Conservation (phyloP, 2,329 filamentous ascomycete species). For the Fusarium virguliforme region DNA sequence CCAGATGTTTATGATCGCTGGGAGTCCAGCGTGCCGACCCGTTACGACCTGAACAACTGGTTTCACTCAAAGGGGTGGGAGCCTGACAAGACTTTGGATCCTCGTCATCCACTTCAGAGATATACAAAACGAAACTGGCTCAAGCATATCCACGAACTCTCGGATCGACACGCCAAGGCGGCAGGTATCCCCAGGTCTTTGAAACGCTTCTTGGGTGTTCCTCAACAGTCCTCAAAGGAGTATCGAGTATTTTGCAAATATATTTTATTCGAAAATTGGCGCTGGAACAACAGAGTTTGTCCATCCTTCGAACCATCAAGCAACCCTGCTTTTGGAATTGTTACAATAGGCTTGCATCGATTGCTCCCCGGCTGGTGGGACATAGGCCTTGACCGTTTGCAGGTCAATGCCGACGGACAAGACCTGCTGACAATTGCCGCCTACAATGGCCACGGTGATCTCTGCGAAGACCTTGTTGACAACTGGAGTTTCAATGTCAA, state of each 20-base stretch:
- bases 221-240: not conserved
- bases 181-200: not conserved
- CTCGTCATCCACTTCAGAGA: not conserved
- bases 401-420: not conserved
- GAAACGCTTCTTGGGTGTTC: not conserved
- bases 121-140: not conserved
- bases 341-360: slow-evolving; percentile 1
- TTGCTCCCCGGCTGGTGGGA: slow-evolving; percentile 16
- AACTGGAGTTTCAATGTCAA: not conserved
- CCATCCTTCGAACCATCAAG: not conserved
- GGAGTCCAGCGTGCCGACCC: not conserved
- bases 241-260: slow-evolving; percentile 5
- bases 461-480: slow-evolving; percentile 1
- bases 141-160: not conserved
- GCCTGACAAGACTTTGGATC: not conserved
- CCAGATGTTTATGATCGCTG: not conserved
- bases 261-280: not conserved
- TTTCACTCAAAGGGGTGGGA: not conserved
- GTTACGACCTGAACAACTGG: not conserved
- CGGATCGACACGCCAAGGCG: not conserved
- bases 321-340: not conserved
- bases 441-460: not conserved
- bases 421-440: slow-evolving; percentile 11
- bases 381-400: slow-evolving; percentile 1
- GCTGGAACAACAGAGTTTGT: not conserved